Base-by-base conservation (phyloP, 164 flowering plant species). In the Dillenia turbinata region DNA sequence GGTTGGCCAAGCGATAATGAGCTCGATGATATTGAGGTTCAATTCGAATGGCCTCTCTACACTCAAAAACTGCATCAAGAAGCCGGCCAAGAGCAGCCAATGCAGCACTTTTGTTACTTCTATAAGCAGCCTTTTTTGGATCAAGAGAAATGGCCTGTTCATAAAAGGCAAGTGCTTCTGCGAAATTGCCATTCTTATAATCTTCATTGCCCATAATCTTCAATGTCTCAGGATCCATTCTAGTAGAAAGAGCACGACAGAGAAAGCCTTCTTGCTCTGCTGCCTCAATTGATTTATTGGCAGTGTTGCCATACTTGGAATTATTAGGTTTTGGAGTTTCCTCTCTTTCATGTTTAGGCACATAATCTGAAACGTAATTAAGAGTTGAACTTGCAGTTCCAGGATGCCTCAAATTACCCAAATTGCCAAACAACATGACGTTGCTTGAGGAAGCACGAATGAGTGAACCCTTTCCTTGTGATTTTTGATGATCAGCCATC, bases 391-490 rank as follows among this genome's bases (percentile, higher is more conserved):
- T 71, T 0, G 69, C 73, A 1, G 68, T 62, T 12, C 78, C 78
- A 6, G 72, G 73, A 52, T 79, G 87, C 73, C 85, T 78, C 62
- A 91, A 53, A 51, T 89, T 95, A 5, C 99, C 99, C 69, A 95
- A 73, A 66, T 83, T 77, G 4, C 92, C 81, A 49, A 47, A 66
- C 22, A 91, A 74, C 90, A 88, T 89, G 14, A 94, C 85, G 62
- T 90, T 91, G 73, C 96, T 69, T 0, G 97, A 89, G 0, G 96
- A 88, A 13, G 92, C 95, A 5, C 97, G 77, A 57, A 93, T 91
- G 12, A 93, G 73, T 1, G 47, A 62, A 14, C 65, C 56, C 22
- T 69, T 50, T 40, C 83, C 85, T 47, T 70, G 79, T 1, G 75
- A 2, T 45, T 64, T 73, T 49, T 83, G 91, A 53, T 85, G 80